phyloP scores from a whole-genome alignment of 805 yeast species.

The Candida patagonica region DNA sequence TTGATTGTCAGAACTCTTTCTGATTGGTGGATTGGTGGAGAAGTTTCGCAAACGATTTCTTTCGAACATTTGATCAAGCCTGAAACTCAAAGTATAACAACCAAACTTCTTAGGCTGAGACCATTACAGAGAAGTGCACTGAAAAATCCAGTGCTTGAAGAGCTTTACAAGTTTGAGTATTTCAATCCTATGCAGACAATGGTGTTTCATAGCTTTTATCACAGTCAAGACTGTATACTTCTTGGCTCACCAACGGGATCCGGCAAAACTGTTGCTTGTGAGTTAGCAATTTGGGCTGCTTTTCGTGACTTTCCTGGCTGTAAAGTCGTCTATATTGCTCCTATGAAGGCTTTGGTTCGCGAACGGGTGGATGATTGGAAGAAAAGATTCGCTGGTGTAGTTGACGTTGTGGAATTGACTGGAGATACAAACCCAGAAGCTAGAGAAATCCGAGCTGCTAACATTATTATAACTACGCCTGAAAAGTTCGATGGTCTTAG shows the following conservation, averaged over 20 bases:
- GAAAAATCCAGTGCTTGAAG: conserved; percentile 56
- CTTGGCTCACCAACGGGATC: conserved; percentile 99
- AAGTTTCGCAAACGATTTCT: conserved; percentile 63
- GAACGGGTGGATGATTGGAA: conserved; percentile 82
- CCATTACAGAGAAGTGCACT: conserved; percentile 82
- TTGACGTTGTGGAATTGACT: conserved; percentile 62
- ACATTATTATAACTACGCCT: conserved; percentile 73
- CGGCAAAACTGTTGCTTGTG: conserved; percentile 96
- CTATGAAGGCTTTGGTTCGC: conserved; percentile 79
- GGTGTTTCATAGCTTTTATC: conserved; percentile 84
- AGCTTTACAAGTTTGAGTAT: conserved; percentile 71
- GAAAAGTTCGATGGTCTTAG: conserved; percentile 84
- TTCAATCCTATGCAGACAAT: conserved; percentile 99
- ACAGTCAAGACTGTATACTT: conserved; percentile 68
- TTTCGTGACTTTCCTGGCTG: conserved; percentile 71
- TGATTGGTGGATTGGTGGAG: conserved; percentile 87
- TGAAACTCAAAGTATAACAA: conserved; percentile 74
- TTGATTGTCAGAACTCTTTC: conserved; percentile 69
- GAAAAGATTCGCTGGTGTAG: conserved; percentile 32
- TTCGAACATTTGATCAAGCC: conserved; percentile 89
- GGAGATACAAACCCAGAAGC: conserved; percentile 78
- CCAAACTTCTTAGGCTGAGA: conserved; percentile 67
- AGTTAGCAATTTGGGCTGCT: conserved; percentile 95
- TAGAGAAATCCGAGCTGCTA: conserved; percentile 54
- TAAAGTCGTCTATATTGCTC: conserved; percentile 78